Percentiles rank a stretch among this genome's conserved stretches.
phyloP scores from a whole-genome alignment of 306 rosid genomes.

The Urtica urens region DNA sequence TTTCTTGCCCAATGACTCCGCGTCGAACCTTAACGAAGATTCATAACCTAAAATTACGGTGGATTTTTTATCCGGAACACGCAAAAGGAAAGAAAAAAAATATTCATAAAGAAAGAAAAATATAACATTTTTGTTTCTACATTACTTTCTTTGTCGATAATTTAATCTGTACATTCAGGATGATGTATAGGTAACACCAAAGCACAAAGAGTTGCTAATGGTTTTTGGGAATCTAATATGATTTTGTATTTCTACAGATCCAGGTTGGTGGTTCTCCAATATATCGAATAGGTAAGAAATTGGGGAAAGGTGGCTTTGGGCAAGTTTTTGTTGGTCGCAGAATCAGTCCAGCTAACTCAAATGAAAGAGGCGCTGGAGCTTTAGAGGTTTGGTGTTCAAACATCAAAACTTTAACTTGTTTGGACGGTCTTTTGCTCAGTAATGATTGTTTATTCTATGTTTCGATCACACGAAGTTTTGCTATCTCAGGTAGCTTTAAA shows the following conservation, averaged over 20 bases:
- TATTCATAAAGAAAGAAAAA: too few relatives aligned
- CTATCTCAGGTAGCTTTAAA: slow-evolving; percentile 74
- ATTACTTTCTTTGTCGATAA: too few relatives aligned
- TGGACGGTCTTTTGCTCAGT: not conserved
- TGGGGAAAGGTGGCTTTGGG: slow-evolving; percentile 91
- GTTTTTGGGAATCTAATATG: too few relatives aligned
- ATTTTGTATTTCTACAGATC: slow-evolving; percentile 22
- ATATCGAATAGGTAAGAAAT: slow-evolving; percentile 31
- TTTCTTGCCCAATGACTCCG: too few relatives aligned
- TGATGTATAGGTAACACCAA: too few relatives aligned
- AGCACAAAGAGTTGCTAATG: too few relatives aligned
- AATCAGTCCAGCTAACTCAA: slow-evolving; percentile 30
- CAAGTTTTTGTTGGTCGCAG: slow-evolving; percentile 86
- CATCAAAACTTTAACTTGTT: slow-evolving; percentile 6
- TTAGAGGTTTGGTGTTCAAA: slow-evolving; percentile 45
- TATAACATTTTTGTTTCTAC: too few relatives aligned
- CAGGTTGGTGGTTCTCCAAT: slow-evolving; percentile 47
- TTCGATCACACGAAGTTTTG: slow-evolving; percentile 1
- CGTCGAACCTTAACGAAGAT: too few relatives aligned
- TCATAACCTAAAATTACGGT: too few relatives aligned
- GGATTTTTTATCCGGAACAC: too few relatives aligned
- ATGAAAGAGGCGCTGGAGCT: slow-evolving; percentile 68
- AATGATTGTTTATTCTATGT: slow-evolving; percentile 7
- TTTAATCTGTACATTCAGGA: too few relatives aligned
- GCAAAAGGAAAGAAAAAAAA: too few relatives aligned